Evolutionary conservation across 805 yeast genomes (phyloP).

Genomic region (Saccharomycopsis amapae): DNA sequence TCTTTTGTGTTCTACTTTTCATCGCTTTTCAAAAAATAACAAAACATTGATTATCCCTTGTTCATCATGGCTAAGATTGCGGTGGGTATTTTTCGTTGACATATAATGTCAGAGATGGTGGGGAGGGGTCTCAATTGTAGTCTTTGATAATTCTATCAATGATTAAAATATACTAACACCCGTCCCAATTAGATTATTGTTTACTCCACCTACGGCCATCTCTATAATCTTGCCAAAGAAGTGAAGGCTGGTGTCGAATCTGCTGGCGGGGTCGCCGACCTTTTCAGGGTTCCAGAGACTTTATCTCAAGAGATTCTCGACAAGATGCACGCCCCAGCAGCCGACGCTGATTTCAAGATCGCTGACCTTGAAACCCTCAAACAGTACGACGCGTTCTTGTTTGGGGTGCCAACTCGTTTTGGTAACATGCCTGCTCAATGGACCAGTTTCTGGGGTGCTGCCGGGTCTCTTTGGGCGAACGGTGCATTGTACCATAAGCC

Average conservation of each 20-base stretch:
- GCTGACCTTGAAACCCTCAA: slow-evolving; percentile 53
- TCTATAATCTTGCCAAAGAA: slow-evolving; percentile 58
- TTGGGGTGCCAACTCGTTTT: slow-evolving; percentile 82
- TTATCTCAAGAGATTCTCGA: slow-evolving; percentile 50
- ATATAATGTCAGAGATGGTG: no score
- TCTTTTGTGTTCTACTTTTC: no score
- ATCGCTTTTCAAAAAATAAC: no score
- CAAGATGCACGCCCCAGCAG: slow-evolving; percentile 55
- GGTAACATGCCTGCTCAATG: slow-evolving; percentile 79
- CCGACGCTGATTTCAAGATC: slow-evolving; percentile 52
- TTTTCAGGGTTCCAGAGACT: slow-evolving; percentile 76
- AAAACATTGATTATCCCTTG: no score
- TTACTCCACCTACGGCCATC: slow-evolving; percentile 77
- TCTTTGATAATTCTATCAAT: no score
- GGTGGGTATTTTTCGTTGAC: no score
- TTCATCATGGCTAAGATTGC: no score
- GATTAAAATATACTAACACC: not conserved
- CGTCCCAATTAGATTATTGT: slow-evolving; percentile 33
- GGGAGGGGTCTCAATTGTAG: no score
- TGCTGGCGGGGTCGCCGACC: slow-evolving; percentile 61
- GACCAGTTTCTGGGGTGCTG: slow-evolving; percentile 67
- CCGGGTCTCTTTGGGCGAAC: slow-evolving; percentile 73
- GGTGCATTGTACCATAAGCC: slow-evolving; percentile 71
- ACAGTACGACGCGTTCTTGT: slow-evolving; percentile 70
- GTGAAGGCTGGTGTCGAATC: slow-evolving; percentile 60